Conservation (phyloP, 768 basidiomycete species). For the Pleurotus giganteus region DNA sequence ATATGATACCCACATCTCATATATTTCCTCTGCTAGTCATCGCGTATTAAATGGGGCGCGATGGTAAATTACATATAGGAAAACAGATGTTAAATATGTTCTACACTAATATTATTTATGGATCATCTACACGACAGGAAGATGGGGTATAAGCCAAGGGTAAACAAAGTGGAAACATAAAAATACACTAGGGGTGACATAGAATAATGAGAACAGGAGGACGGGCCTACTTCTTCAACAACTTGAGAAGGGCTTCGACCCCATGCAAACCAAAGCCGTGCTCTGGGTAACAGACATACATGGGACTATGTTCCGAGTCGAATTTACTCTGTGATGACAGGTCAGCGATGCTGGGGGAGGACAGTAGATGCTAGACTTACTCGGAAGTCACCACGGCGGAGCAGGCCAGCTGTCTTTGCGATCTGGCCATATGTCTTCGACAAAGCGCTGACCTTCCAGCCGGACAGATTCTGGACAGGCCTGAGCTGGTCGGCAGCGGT, state of each 20-base stretch:
- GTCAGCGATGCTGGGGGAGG: neutral
- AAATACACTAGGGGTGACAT: neutral
- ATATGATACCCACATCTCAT: neutral
- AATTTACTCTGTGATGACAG: slow-evolving; percentile 38
- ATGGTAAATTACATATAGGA: neutral
- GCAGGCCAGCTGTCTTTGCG: slow-evolving; percentile 34
- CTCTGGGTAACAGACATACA: slow-evolving; percentile 52
- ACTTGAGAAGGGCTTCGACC: slow-evolving; percentile 39
- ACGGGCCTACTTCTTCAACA: slow-evolving; percentile 35
- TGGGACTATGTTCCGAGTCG: slow-evolving; percentile 36
- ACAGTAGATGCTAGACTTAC: slow-evolving; percentile 21
- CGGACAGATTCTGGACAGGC: slow-evolving; percentile 41
- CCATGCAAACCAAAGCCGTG: slow-evolving; percentile 47
- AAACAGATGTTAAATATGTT: neutral
- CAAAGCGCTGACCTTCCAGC: slow-evolving; percentile 44
- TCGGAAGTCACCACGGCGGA: slow-evolving; percentile 43
- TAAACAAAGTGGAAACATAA: neutral
- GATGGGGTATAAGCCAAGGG: neutral
- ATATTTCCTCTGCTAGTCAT: neutral
- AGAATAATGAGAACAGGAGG: too few relatives aligned
- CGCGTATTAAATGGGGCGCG: neutral
- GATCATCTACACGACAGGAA: neutral
- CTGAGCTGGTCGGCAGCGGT: slow-evolving; percentile 41
- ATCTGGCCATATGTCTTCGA: slow-evolving; percentile 42
- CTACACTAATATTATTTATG: neutral